A percentile compares a stretch with the other conserved stretches of the same genome.
phyloP scores from a whole-genome alignment of 139 green algal species.

The Pleodorina starrii region DNA sequence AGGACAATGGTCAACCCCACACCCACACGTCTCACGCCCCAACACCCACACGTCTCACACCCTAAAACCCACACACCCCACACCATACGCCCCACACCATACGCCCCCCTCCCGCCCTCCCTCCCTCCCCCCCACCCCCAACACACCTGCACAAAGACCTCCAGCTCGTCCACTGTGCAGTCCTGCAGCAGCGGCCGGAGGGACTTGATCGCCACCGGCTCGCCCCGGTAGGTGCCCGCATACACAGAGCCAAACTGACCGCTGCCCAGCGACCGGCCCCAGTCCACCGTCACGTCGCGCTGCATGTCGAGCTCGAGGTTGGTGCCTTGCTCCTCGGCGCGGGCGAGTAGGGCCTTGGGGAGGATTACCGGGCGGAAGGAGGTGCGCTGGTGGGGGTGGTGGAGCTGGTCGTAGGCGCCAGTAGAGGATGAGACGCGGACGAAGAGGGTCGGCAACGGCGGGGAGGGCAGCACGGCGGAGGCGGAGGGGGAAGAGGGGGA shows the following conservation, averaged over 20 bases:
- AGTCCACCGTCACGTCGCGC: constrained; percentile 10
- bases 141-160: constrained; percentile 45
- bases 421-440: not conserved
- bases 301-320: constrained; percentile 33
- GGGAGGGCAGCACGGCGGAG: not conserved
- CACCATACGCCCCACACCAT: too few species aligned
- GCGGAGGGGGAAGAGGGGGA: not conserved
- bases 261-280: not conserved
- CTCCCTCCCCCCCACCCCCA: too few species aligned
- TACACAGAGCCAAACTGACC: constrained; percentile 40
- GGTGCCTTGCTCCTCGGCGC: constrained; percentile 7
- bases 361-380: constrained; percentile 18
- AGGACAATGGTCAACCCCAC: too few species aligned
- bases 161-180: constrained; percentile 17
- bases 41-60: too few species aligned
- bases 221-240: constrained; percentile 6
- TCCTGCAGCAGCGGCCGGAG: constrained; percentile 33
- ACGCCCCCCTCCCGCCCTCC: too few species aligned
- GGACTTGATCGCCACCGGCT: constrained; percentile 32
- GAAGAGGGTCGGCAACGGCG: not conserved
- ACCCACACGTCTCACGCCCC: too few species aligned
- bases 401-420: not conserved
- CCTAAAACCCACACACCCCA: too few species aligned
- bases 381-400: not conserved
- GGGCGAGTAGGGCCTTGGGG: not conserved